These are phyloP conservation scores for Botrytis hyacinthi DNA, from an alignment of 2,329 filamentous ascomycete genomes.

Conservation along the genomic window DNA sequence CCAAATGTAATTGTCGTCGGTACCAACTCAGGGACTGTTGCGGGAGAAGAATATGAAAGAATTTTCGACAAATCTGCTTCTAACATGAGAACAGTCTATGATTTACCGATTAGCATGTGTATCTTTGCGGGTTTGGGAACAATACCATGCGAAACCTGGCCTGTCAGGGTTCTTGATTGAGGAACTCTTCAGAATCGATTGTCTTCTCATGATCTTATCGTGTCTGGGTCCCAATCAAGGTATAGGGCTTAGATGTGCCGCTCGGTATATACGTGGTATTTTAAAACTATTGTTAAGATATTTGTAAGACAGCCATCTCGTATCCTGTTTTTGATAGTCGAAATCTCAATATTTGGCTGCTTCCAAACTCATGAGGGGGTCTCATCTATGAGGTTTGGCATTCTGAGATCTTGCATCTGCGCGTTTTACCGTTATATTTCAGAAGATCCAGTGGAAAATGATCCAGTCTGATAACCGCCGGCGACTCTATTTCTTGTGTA, in stretches of 20 bases:
- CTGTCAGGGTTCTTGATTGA: not conserved
- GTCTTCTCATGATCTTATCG: not conserved
- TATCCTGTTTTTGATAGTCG: not conserved
- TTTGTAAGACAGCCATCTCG: rapidly evolving
- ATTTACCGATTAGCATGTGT: not conserved
- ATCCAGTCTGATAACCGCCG: not conserved
- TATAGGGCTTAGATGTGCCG: not conserved
- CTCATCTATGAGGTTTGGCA: not conserved
- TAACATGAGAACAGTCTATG: not conserved
- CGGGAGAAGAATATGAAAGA: too few species aligned
- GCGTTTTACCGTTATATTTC: not conserved
- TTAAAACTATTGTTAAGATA: not conserved
- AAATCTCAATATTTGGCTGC: not conserved
- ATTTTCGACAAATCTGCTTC: too few species aligned
- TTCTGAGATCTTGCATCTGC: not conserved
- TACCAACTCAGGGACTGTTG: too few species aligned
- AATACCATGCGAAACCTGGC: not conserved
- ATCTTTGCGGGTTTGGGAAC: not conserved
- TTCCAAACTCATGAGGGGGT: not conserved
- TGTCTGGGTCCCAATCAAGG: rapidly evolving
- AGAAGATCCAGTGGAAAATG: rapidly evolving
- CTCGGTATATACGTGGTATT: not conserved
- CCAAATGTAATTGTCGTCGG: too few species aligned
- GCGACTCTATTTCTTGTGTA: not conserved
- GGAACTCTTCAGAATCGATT: not conserved